Conservation (phyloP, 2,329 filamentous ascomycete species). For the Colletotrichum plurivorum region DNA sequence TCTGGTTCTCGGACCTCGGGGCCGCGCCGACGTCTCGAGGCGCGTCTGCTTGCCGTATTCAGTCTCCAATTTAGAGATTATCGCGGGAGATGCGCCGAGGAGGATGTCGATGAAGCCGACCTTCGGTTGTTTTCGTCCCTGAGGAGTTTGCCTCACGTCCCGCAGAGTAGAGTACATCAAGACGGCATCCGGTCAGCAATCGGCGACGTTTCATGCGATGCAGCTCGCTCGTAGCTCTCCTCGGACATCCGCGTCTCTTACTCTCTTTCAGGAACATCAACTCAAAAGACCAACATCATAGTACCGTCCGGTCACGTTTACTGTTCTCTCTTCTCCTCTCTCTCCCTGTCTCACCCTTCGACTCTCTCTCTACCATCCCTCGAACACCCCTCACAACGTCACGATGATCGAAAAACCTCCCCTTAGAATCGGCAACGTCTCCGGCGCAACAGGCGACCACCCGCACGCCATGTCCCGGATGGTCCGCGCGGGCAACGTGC, state of each 20-base stretch:
- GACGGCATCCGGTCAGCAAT: background rate
- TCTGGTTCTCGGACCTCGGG: conserved; percentile 23
- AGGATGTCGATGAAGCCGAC: no score
- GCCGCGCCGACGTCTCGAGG: conserved; percentile 21
- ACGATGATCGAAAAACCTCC: conserved; percentile 48
- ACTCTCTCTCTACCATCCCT: no score
- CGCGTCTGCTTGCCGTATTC: background rate
- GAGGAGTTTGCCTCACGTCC: no score
- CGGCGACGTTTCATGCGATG: background rate
- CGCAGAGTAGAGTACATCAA: background rate
- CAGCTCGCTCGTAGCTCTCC: no score
- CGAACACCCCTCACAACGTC: background rate
- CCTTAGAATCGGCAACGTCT: conserved; percentile 40
- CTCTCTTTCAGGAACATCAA: no score
- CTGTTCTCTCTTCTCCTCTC: background rate
- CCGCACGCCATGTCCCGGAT: conserved; percentile 52
- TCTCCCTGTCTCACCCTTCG: no score
- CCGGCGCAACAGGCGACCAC: conserved; percentile 51
- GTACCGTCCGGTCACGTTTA: no score
- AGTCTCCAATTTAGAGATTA: background rate
- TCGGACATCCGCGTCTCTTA: no score
- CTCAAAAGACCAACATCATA: background rate
- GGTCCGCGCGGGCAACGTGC: conserved; percentile 48
- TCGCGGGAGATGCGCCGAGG: background rate
- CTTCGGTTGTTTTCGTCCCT: no score